These are phyloP conservation scores for Tolypocladium album DNA, from an alignment of 2,329 filamentous ascomycete genomes.

Conservation along the genomic window DNA sequence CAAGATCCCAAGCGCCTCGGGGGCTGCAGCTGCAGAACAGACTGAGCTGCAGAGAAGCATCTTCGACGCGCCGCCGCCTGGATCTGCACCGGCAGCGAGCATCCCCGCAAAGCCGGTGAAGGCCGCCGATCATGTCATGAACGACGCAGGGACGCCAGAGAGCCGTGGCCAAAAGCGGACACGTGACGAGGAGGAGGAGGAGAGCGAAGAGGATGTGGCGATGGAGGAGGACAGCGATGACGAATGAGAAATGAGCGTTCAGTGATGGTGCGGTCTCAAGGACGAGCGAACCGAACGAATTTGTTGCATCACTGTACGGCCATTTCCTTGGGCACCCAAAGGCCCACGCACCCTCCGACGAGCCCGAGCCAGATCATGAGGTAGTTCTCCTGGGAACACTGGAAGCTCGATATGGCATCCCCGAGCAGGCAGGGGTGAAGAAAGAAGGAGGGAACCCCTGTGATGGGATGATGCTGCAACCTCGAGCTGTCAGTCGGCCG, in stretches of 20 bases:
- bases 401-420: constrained; percentile 62
- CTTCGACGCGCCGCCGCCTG: constrained; percentile 57
- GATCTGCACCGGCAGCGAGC: constrained; percentile 29
- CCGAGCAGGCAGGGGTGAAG: constrained; percentile 87
- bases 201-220: constrained; percentile 56
- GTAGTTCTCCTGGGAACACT: constrained; percentile 57
- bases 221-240: constrained; percentile 67
- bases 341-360: constrained; percentile 67
- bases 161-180: constrained; percentile 57
- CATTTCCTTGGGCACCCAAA: constrained; percentile 67
- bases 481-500: constrained; percentile 24
- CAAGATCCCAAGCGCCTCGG: constrained; percentile 49
- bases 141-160: constrained; percentile 42
- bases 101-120: constrained; percentile 38
- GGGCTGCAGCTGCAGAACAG: constrained; percentile 46
- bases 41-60: constrained; percentile 72
- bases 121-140: constrained; percentile 34
- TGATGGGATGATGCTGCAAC: constrained; percentile 69
- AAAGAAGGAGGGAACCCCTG: constrained; percentile 71
- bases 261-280: neutral
- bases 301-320: constrained; percentile 24
- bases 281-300: neutral
- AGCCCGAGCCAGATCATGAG: constrained; percentile 84
- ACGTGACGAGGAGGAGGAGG: constrained; percentile 53
- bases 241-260: constrained; percentile 33